Evolutionary conservation across 345 rosid species (phyloP), one percentile per base, ranked within the genome.

Genomic region (Corchorus olitorius): DNA sequence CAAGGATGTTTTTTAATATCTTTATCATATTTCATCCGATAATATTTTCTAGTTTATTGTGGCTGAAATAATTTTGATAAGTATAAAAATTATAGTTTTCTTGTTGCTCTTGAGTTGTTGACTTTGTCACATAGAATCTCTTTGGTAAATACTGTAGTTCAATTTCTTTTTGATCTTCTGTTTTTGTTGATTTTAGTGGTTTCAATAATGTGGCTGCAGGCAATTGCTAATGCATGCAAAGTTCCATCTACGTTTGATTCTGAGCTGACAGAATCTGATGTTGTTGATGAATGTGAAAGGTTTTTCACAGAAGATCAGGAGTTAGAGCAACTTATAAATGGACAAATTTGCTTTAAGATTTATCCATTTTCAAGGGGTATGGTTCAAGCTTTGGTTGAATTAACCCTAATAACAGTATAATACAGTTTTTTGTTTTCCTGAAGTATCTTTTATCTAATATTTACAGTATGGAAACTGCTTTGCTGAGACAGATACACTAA

Each of bases 201-300:
- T 56, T 77, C 61, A 17, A 13, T 62, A 67, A 69, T 80, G 10
- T 76, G 80, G 62, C 77, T 81, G 4, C 79, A 95, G 98, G 99
- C 94, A 4, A 84, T 95, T 80, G 97, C 97, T 77, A 83, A 86
- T 80, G 96, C 90, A 48, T 91, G 99, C 88, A 84, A 85, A 80
- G 89, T 92, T 52, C 77, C 88, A 63, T 83, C 86, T 65, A 61
- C 86, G 55, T 82, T 80, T 73, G 83, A 63, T 66, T 78, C 91
- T 71, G 87, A 88, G 60, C 88, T 93, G 81, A 83, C 86, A 63
- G 88, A 86, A 63, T 85, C 94, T 65, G 98, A 95, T 71, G 76
- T 79, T 58, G 81, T 65, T 4, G 83, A 81, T 49, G 94, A 87
- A 81, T 80, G 76, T 59, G 92, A 86, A 78, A 82, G 74, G 76